Percentiles rank a stretch among this genome's conserved stretches.
These are phyloP conservation scores for Erodium maritimum DNA, from an alignment of 345 rosid species.

Conservation along the genomic window DNA sequence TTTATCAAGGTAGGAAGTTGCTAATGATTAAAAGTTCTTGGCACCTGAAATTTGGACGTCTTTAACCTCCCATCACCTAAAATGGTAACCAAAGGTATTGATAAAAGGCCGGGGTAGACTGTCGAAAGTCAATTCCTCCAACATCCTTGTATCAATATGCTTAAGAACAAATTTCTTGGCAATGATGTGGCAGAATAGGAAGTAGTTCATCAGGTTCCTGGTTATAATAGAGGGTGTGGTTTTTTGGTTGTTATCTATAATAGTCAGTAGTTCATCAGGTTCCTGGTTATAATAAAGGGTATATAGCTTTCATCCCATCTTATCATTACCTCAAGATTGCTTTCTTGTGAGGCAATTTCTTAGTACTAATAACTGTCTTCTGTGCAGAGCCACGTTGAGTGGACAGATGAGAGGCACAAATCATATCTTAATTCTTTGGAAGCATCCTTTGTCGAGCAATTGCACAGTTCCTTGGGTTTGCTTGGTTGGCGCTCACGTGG, in stretches of 20 bases:
- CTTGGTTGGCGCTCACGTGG: slow-evolving; percentile 8
- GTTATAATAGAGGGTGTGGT: too few relatives aligned
- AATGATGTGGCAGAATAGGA: not conserved
- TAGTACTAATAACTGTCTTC: slow-evolving; percentile 1
- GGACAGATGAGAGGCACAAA: slow-evolving; percentile 68
- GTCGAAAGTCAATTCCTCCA: too few relatives aligned
- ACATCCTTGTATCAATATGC: not conserved
- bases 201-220: too few relatives aligned
- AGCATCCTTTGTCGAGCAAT: slow-evolving; percentile 49
- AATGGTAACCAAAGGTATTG: too few relatives aligned
- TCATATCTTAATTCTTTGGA: slow-evolving; percentile 45
- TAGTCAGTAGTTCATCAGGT: not conserved
- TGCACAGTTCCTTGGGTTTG: slow-evolving; percentile 11
- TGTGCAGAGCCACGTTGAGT: slow-evolving; percentile 35
- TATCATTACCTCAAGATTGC: not conserved
- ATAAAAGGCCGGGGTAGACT: too few relatives aligned
- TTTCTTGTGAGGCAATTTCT: not conserved
- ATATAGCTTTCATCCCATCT: not conserved
- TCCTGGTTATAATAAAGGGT: not conserved
- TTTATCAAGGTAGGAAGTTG: not conserved
- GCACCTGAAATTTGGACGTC: too few relatives aligned
- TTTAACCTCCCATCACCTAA: too few relatives aligned
- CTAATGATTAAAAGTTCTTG: too few relatives aligned
- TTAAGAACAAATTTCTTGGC: not conserved
- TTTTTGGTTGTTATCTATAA: too few relatives aligned